Evolutionary conservation across 495 filamentous ascomycete species (phyloP).

Genomic region (Tuber umbilicatum): DNA sequence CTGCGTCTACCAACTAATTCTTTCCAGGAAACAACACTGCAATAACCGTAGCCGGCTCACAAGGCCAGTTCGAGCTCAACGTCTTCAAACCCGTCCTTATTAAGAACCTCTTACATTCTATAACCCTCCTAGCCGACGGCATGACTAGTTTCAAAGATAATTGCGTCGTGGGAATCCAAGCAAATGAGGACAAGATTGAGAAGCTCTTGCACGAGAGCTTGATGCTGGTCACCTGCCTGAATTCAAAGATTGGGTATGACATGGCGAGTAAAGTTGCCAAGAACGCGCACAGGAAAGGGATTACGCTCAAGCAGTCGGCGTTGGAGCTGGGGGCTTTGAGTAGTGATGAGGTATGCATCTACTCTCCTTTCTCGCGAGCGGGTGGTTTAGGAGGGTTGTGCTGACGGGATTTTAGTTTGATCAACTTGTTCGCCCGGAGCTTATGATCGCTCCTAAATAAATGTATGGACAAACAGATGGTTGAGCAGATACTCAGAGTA

Average conservation of each 20-base stretch:
- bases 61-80: conserved; percentile 97
- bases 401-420: conserved; percentile 54
- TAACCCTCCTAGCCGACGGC: conserved; percentile 76
- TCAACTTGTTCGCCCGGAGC: conserved; percentile 81
- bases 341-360: conserved; percentile 55
- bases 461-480: background rate
- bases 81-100: conserved; percentile 98
- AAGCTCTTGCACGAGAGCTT: conserved; percentile 88
- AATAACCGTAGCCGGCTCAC: conserved; percentile 85
- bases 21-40: conserved; percentile 66
- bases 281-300: conserved; percentile 97
- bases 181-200: conserved; percentile 84
- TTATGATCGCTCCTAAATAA: conserved; percentile 80
- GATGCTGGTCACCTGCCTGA: conserved; percentile 97
- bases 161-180: conserved; percentile 78
- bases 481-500: background rate
- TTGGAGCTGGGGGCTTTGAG: conserved; percentile 88
- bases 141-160: conserved; percentile 94
- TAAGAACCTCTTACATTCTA: conserved; percentile 85
- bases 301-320: conserved; percentile 85
- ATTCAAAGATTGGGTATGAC: conserved; percentile 98
- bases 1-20: conserved; percentile 14
- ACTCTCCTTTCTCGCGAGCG: background rate
- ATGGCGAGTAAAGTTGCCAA: conserved; percentile 97
- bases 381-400: background rate